Evolutionary conservation across 805 yeast genomes (phyloP).

Genomic region (Pichia sporocuriosa): DNA sequence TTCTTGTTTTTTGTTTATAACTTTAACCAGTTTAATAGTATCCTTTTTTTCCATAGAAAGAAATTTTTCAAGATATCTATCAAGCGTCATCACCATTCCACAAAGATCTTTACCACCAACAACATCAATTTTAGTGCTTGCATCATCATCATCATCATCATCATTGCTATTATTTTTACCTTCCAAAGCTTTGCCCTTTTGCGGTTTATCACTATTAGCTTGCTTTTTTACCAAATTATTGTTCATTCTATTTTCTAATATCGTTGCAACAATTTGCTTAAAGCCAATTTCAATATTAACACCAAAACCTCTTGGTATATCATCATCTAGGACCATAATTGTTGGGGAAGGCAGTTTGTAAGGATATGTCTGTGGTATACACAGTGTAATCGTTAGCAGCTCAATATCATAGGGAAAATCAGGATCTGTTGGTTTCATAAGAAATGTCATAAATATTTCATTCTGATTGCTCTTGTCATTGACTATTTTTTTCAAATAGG

Average conservation of each 20-base stretch:
- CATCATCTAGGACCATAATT: constrained; percentile 53
- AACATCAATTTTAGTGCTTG: constrained; percentile 23
- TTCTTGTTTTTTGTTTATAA: constrained; percentile 16
- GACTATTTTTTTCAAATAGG: constrained; percentile 15
- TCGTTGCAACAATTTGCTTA: constrained; percentile 36
- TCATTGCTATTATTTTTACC: constrained; percentile 12
- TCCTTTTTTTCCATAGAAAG: constrained; percentile 52
- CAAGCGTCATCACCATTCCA: constrained; percentile 51
- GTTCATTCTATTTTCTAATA: constrained; percentile 28
- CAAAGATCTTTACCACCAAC: constrained; percentile 44
- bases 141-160: constrained; percentile 12
- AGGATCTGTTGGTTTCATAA: constrained; percentile 57
- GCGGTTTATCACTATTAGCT: not conserved
- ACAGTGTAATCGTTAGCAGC: constrained; percentile 43
- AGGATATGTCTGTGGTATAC: constrained; percentile 54
- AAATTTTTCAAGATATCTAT: constrained; percentile 50
- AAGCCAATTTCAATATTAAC: constrained; percentile 64
- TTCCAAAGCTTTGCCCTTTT: not conserved
- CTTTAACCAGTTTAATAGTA: constrained; percentile 51
- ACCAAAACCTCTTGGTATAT: constrained; percentile 64
- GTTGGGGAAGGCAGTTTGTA: constrained; percentile 36
- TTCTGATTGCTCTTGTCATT: constrained; percentile 12
- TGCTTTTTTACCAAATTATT: no score
- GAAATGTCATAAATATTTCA: constrained; percentile 37
- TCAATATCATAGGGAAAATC: constrained; percentile 64